A percentile compares a stretch with the other conserved stretches of the same genome.
These are phyloP conservation scores for Forsythia viridissima DNA, from an alignment of 257 asterid species.

Conservation along the genomic window DNA sequence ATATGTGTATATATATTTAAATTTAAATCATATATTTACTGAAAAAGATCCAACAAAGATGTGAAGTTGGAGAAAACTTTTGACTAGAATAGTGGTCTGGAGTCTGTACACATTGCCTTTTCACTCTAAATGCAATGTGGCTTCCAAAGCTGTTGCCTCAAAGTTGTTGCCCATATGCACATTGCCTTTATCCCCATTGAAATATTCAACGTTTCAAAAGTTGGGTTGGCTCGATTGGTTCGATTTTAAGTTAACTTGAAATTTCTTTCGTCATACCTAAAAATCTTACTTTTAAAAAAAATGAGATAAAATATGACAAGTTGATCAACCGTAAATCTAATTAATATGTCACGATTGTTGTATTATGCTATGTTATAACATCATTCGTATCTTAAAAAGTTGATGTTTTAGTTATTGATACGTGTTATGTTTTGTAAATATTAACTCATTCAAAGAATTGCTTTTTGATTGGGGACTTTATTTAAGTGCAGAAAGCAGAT, in stretches of 20 bases:
- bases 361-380: too few relatives aligned
- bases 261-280: too few relatives aligned
- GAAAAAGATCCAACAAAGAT: slow-evolving; percentile 30
- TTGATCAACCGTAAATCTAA: too few relatives aligned
- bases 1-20: not conserved
- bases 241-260: not conserved
- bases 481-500: not conserved
- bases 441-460: not conserved
- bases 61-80: slow-evolving; percentile 42
- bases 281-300: too few relatives aligned
- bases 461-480: not conserved
- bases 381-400: not conserved
- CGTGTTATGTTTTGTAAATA: not conserved
- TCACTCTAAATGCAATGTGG: slow-evolving; percentile 26
- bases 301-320: too few relatives aligned
- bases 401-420: not conserved
- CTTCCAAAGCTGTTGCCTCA: slow-evolving; percentile 35
- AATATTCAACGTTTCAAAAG: too few relatives aligned
- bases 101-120: slow-evolving; percentile 26
- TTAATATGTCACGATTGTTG: not conserved
- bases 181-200: not conserved
- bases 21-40: slow-evolving; percentile 4
- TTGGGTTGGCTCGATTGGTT: not conserved
- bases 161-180: slow-evolving; percentile 30
- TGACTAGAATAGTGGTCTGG: slow-evolving; percentile 50